These are phyloP conservation scores for Vararia minispora DNA, from an alignment of 768 basidiomycete genomes.

Conservation along the genomic window DNA sequence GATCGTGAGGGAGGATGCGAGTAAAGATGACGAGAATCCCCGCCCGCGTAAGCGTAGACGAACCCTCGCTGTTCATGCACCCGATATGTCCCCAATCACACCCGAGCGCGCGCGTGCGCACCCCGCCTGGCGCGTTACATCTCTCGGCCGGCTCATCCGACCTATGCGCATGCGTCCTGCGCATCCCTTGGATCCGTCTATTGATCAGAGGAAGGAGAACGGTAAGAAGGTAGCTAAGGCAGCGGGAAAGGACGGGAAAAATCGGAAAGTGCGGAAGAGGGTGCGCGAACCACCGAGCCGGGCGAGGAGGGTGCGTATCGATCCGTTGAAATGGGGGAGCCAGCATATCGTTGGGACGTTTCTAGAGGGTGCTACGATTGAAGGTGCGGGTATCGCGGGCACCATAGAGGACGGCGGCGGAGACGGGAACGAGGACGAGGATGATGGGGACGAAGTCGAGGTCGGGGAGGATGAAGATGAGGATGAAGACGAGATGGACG, in stretches of 20 bases:
- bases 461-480: conserved; percentile 4
- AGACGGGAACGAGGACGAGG: no score
- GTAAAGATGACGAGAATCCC: conserved; percentile 16
- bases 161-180: conserved; percentile 63
- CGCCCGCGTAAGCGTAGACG: conserved; percentile 35
- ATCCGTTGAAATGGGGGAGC: conserved; percentile 63
- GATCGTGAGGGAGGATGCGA: conserved; percentile 25
- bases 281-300: conserved; percentile 41
- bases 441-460: no score
- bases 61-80: conserved; percentile 31
- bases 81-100: conserved; percentile 57
- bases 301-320: conserved; percentile 55
- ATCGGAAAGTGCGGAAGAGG: conserved; percentile 29
- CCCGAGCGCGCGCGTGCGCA: conserved; percentile 40
- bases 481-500: conserved; percentile 12
- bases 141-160: conserved; percentile 51
- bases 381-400: neutral
- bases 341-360: conserved; percentile 60
- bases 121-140: conserved; percentile 59
- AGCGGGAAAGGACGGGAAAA: conserved; percentile 13
- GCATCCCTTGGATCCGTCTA: conserved; percentile 33
- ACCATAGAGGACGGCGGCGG: no score
- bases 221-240: conserved; percentile 11
- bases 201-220: conserved; percentile 7
- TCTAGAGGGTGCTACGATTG: conserved; percentile 25